These are phyloP conservation scores for Cercospora zeae-maydis DNA, from an alignment of 2,329 filamentous ascomycete genomes.

Conservation along the genomic window DNA sequence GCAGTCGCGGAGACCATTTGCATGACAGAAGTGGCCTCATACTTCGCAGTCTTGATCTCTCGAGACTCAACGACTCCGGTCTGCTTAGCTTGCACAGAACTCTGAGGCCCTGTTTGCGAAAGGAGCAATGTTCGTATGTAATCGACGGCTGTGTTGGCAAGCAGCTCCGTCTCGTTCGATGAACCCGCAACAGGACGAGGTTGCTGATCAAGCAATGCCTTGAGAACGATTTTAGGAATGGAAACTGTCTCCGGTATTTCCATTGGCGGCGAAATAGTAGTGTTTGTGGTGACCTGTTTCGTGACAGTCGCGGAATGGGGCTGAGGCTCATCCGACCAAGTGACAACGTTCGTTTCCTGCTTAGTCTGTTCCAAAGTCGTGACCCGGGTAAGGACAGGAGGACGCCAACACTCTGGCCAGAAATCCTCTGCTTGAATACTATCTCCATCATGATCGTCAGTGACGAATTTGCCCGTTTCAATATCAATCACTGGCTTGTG, in stretches of 20 bases:
- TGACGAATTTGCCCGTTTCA: background rate
- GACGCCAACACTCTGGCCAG: background rate
- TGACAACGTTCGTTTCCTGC: background rate
- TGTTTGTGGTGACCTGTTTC: background rate
- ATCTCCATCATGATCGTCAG: background rate
- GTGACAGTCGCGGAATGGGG: background rate
- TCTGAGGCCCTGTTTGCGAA: background rate
- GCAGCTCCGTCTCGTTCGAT: background rate
- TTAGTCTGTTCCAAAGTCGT: background rate
- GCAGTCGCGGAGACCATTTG: background rate
- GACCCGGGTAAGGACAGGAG: background rate
- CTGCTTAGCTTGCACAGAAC: background rate
- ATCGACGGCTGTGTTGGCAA: background rate
- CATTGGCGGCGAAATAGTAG: background rate
- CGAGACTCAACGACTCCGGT: background rate
- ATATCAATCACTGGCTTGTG: background rate
- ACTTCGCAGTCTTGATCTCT: background rate
- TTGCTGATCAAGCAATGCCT: background rate
- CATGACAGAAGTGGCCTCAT: background rate
- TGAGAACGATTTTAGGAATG: background rate
- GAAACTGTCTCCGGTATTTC: background rate
- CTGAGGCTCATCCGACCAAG: background rate
- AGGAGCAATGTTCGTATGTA: background rate
- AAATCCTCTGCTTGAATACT: background rate
- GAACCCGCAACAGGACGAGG: background rate